These are phyloP conservation scores for Russula abietina DNA, from an alignment of 768 basidiomycete genomes.

Conservation along the genomic window DNA sequence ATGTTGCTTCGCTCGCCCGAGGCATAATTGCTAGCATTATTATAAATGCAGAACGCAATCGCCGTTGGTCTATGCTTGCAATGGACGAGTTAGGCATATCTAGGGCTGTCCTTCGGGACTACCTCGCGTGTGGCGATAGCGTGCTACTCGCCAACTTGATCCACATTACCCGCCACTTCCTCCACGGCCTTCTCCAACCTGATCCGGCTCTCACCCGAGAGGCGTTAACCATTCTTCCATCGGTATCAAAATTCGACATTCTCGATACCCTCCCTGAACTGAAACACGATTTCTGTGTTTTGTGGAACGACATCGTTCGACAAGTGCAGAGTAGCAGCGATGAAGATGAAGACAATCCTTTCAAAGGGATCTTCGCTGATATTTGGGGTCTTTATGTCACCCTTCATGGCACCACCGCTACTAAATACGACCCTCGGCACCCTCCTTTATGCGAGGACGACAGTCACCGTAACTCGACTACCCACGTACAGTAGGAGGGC, in stretches of 20 bases:
- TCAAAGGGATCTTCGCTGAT: neutral
- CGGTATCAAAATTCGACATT: neutral
- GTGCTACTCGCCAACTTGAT: conserved; percentile 1
- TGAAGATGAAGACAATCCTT: no score
- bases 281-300: neutral
- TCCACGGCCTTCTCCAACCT: neutral
- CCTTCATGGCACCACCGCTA: neutral
- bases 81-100: neutral
- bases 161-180: neutral
- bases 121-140: neutral
- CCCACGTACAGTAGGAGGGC: no score
- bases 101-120: neutral
- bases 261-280: neutral
- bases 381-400: neutral
- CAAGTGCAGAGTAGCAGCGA: neutral
- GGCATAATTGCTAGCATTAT: neutral
- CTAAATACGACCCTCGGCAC: no score
- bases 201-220: neutral
- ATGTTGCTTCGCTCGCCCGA: neutral
- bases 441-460: no score
- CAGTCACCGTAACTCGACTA: neutral
- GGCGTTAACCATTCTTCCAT: neutral
- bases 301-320: neutral
- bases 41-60: neutral
- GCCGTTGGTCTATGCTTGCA: neutral